These are phyloP conservation scores for Metarhizium humberi DNA, from an alignment of 2,329 filamentous ascomycete genomes.

Conservation along the genomic window DNA sequence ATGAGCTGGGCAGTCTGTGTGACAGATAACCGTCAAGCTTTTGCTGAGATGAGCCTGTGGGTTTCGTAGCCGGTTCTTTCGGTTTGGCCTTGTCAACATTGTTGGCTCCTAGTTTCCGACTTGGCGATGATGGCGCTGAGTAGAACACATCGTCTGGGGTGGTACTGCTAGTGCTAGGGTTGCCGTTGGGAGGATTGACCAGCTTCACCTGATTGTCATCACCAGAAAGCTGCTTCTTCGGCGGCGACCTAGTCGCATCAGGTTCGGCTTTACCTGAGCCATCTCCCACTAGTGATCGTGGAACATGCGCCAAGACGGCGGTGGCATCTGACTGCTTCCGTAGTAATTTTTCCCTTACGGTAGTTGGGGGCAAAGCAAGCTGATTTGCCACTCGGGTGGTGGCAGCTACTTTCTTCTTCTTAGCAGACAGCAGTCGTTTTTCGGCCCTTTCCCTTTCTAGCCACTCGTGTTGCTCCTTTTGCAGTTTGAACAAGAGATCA, in stretches of 20 bases:
- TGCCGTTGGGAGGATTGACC: conserved; percentile 10
- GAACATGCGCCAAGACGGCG: neutral
- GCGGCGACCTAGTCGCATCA: neutral
- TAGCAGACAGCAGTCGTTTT: conserved; percentile 18
- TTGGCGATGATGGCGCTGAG: neutral
- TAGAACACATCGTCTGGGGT: neutral
- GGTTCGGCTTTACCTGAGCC: neutral
- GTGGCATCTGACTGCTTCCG: neutral
- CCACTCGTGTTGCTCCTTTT: conserved; percentile 43
- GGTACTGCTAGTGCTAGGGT: conserved; percentile 8
- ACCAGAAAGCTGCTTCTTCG: neutral
- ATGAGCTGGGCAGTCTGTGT: conserved; percentile 3
- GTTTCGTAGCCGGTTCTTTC: neutral
- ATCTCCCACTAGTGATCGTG: neutral
- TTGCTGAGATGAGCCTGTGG: neutral
- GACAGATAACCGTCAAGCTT: neutral
- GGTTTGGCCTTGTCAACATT: neutral
- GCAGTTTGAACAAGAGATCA: conserved; percentile 52
- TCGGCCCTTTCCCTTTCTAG: conserved; percentile 28
- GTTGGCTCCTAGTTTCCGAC: neutral
- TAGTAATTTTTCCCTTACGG: neutral
- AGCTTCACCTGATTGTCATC: conserved; percentile 10
- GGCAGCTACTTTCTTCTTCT: conserved; percentile 6
- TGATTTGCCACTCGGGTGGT: neutral
- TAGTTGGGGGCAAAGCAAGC: neutral